Evolutionary conservation across 2,329 filamentous ascomycete genomes (phyloP).

Genomic region (Talaromyces sp.): DNA sequence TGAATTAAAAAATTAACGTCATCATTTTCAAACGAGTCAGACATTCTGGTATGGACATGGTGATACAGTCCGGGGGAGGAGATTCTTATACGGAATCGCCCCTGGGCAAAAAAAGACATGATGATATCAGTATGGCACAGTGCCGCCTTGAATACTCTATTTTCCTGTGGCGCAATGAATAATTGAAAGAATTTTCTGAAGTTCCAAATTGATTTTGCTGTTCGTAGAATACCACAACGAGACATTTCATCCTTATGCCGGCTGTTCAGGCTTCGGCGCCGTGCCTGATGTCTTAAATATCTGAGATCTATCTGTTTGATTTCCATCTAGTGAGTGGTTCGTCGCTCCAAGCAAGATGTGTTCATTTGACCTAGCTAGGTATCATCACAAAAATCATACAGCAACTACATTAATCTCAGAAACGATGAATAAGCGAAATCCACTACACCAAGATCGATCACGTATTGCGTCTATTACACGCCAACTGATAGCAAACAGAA

Average conservation of each 20-base stretch:
- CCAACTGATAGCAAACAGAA: background rate
- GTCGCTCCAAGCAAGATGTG: background rate
- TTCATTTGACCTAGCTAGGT: background rate
- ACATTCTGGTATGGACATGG: constrained; percentile 39
- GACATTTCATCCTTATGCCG: background rate
- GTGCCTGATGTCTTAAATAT: no score
- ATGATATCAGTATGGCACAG: constrained; percentile 42
- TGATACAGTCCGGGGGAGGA: constrained; percentile 27
- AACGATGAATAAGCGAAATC: background rate
- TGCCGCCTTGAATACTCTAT: constrained; percentile 21
- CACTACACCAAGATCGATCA: background rate
- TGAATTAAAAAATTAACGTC: constrained; percentile 34
- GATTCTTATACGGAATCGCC: constrained; percentile 41
- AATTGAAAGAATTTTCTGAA: constrained; percentile 41
- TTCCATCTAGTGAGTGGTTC: background rate
- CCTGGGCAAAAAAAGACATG: constrained; percentile 34
- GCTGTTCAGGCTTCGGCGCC: no score
- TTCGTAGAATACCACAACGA: background rate
- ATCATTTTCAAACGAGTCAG: constrained; percentile 21
- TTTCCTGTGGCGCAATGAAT: constrained; percentile 24
- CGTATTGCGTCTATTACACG: background rate
- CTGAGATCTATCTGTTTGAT: background rate
- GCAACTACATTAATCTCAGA: background rate
- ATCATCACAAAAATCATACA: background rate
- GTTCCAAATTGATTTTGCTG: background rate